These are phyloP conservation scores for Mychonastes homosphaera DNA, from an alignment of 139 green algal genomes.

Conservation along the genomic window DNA sequence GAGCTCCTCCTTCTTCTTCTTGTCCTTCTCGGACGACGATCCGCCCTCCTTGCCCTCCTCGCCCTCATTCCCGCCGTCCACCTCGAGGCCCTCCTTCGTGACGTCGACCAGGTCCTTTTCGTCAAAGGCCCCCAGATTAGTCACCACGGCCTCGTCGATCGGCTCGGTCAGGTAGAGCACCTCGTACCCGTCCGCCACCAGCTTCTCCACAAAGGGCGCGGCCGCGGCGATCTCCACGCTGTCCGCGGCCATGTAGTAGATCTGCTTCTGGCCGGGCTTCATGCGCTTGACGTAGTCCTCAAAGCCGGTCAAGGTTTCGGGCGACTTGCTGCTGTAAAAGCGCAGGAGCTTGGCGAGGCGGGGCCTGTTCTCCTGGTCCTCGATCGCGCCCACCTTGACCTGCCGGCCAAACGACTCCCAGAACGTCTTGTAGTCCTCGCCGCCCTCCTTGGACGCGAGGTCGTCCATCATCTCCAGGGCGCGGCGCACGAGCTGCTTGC, in stretches of 20 bases:
- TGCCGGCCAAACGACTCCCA: constrained; percentile 87
- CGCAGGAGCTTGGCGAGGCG: constrained; percentile 73
- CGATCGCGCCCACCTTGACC: constrained; percentile 76
- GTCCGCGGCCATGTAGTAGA: constrained; percentile 82
- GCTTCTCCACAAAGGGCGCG: constrained; percentile 79
- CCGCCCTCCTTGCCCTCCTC: constrained; percentile 19
- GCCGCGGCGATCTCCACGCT: constrained; percentile 38
- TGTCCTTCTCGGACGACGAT: constrained; percentile 43
- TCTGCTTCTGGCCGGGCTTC: constrained; percentile 82
- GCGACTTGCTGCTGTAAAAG: constrained; percentile 50
- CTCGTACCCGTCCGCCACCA: constrained; percentile 72
- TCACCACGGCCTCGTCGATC: constrained; percentile 87
- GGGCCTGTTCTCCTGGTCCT: constrained; percentile 74
- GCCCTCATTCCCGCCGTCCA: constrained; percentile 44
- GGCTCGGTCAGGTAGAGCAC: constrained; percentile 92
- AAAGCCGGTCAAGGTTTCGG: constrained; percentile 53
- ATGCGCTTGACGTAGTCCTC: constrained; percentile 78
- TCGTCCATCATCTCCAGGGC: constrained; percentile 83
- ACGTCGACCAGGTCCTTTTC: constrained; percentile 85
- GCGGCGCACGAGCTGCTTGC: constrained; percentile 82
- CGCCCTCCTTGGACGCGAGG: constrained; percentile 53
- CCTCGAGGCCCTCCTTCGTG: constrained; percentile 81
- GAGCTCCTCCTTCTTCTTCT: constrained; percentile 38
- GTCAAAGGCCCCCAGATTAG: constrained; percentile 71
- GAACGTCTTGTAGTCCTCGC: constrained; percentile 78